Evolutionary conservation across 306 rosid genomes (phyloP).

Genomic region (Cicer chorassanicum): DNA sequence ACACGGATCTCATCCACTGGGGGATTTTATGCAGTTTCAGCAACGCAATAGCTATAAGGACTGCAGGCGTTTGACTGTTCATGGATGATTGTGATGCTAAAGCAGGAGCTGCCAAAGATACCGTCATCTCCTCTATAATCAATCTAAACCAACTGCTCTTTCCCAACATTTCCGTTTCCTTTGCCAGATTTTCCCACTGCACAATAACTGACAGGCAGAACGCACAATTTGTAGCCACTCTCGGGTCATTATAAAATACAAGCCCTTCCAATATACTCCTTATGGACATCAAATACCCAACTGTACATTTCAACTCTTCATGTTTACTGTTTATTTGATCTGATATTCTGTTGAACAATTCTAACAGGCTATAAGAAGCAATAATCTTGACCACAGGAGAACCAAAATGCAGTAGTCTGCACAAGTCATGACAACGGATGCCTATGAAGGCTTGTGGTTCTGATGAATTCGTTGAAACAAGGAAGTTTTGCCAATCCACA

Average conservation of each 20-base stretch:
- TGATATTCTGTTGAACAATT: slow-evolving; percentile 69
- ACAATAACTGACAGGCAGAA: slow-evolving; percentile 69
- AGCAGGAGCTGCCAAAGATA: slow-evolving; percentile 71
- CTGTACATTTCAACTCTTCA: slow-evolving; percentile 61
- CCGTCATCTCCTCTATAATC: slow-evolving; percentile 80
- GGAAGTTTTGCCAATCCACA: slow-evolving; percentile 78
- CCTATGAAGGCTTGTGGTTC: slow-evolving; percentile 61
- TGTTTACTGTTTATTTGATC: slow-evolving; percentile 58
- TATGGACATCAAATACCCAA: slow-evolving; percentile 63
- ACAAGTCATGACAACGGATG: slow-evolving; percentile 76
- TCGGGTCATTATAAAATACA: slow-evolving; percentile 61
- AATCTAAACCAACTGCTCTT: slow-evolving; percentile 74
- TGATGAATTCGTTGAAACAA: slow-evolving; percentile 53
- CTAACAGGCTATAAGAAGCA: slow-evolving; percentile 76
- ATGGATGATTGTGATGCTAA: slow-evolving; percentile 62
- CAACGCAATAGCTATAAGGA: slow-evolving; percentile 63
- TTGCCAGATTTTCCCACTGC: slow-evolving; percentile 59
- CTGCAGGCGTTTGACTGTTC: slow-evolving; percentile 62
- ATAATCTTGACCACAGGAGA: slow-evolving; percentile 66
- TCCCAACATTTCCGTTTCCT: slow-evolving; percentile 49
- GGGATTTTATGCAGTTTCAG: slow-evolving; percentile 64
- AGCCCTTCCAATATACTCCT: slow-evolving; percentile 77
- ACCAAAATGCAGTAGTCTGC: slow-evolving; percentile 88
- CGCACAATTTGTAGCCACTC: slow-evolving; percentile 80
- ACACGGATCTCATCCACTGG: slow-evolving; percentile 71